A percentile compares a stretch with the other conserved stretches of the same genome.
phyloP scores from a whole-genome alignment of 768 basidiomycete genomes.

The Lactarius indigo region DNA sequence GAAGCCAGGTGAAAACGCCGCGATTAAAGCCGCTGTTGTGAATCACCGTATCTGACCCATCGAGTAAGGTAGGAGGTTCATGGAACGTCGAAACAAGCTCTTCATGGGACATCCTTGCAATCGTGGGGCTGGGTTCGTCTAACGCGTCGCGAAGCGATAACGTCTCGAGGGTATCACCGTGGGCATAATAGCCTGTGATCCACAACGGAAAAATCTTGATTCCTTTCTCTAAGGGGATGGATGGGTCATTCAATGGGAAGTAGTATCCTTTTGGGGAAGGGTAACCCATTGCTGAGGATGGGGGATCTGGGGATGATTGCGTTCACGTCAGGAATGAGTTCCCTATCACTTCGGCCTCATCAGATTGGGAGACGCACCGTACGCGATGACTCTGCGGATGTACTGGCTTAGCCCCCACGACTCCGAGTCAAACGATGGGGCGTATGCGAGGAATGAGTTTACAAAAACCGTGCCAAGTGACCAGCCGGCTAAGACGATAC shows the following conservation, averaged over 20 bases:
- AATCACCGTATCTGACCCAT: neutral
- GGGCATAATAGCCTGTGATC: neutral
- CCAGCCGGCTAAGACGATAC: neutral
- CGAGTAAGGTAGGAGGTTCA: neutral
- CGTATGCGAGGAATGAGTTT: neutral
- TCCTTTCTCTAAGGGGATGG: neutral
- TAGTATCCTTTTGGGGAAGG: neutral
- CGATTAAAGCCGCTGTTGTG: neutral
- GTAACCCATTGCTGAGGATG: neutral
- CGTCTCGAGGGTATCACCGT: conserved; percentile 1
- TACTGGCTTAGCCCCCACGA: neutral
- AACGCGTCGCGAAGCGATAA: neutral
- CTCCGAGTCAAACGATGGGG: neutral
- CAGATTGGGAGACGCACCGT: neutral
- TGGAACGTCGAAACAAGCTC: neutral
- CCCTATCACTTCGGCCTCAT: too few species aligned
- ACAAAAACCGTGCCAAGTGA: neutral
- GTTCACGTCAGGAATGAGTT: neutral
- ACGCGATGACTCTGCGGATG: neutral
- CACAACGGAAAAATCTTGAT: neutral
- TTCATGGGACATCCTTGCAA: neutral
- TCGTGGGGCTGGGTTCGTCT: neutral
- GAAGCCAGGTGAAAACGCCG: neutral
- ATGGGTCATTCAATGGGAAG: neutral
- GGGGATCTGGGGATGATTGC: neutral